Percentiles rank a stretch among this genome's conserved stretches.
Evolutionary conservation across 139 green algal species (phyloP).

Genomic region (Auxenochlorella pyrenoidosa): DNA sequence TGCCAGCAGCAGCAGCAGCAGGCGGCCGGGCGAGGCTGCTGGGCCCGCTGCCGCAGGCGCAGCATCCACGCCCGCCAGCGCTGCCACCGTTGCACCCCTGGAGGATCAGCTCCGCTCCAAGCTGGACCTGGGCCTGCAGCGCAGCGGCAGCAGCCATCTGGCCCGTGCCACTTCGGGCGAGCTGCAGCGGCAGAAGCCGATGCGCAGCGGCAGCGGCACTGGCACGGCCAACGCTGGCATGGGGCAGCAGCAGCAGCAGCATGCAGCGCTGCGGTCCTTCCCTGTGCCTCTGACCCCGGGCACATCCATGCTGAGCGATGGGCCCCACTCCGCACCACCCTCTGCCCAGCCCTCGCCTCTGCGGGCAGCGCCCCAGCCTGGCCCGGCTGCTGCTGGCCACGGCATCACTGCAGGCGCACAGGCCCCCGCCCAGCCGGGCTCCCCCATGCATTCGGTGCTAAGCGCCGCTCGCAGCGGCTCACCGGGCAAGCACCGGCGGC

Average conservation of each 20-base stretch:
- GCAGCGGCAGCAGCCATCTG: not conserved
- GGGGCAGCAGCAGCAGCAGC: not conserved
- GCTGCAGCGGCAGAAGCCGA: not conserved
- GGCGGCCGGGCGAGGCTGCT: not conserved
- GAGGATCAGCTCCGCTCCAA: conserved; percentile 4
- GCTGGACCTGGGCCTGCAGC: not conserved
- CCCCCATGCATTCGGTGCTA: not conserved
- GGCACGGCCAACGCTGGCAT: not conserved
- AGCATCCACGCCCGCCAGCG: not conserved
- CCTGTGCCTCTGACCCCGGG: not conserved
- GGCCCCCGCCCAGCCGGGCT: not conserved
- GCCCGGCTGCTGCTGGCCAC: not conserved
- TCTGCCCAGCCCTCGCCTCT: conserved; percentile 13
- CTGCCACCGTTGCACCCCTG: not conserved
- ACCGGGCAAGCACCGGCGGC: not conserved
- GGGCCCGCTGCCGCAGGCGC: not conserved
- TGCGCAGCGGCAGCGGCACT: not conserved
- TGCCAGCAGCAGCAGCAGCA: not conserved
- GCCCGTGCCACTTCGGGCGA: not conserved
- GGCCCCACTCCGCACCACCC: not conserved
- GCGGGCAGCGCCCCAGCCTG: not conserved
- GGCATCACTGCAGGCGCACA: not conserved
- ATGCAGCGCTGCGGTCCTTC: not conserved
- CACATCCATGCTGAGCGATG: not conserved
- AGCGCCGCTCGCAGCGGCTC: not conserved